Evolutionary conservation across 1,284 basidiomycete species (phyloP).

Genomic region (Malassezia sympodialis): DNA sequence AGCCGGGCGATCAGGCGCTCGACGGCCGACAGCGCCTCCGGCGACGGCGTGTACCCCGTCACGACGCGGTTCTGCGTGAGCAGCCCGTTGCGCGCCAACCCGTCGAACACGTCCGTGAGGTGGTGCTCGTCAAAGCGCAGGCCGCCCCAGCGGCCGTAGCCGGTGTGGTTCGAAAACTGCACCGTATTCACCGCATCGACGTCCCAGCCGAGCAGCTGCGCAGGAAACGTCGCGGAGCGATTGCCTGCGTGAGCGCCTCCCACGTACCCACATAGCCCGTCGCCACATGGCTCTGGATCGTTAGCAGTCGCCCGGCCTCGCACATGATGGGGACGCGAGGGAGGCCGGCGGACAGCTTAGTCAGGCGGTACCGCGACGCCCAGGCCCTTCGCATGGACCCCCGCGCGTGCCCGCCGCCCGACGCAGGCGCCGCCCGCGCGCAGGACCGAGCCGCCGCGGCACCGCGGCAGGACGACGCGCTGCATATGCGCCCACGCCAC

Average conservation of each 20-base stretch:
- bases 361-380: background rate
- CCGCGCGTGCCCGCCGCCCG: background rate
- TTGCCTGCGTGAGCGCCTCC: slow-evolving; percentile 53
- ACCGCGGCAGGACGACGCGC: background rate
- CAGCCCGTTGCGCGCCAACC: slow-evolving; percentile 34
- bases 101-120: slow-evolving; percentile 46
- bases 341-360: background rate
- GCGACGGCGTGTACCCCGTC: slow-evolving; percentile 74
- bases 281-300: slow-evolving; percentile 82
- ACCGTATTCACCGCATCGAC: slow-evolving; percentile 95
- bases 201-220: slow-evolving; percentile 88
- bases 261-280: slow-evolving; percentile 83
- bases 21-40: slow-evolving; percentile 65
- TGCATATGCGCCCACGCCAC: background rate
- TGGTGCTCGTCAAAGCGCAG: slow-evolving; percentile 48
- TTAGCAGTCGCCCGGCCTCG: slow-evolving; percentile 47
- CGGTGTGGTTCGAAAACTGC: slow-evolving; percentile 69
- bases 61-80: slow-evolving; percentile 36
- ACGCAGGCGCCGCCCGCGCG: background rate
- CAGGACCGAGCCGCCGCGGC: background rate
- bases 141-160: slow-evolving; percentile 54
- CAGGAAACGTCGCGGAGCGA: slow-evolving; percentile 77
- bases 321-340: background rate
- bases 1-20: slow-evolving; percentile 59
- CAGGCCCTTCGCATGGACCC: background rate